Conservation (phyloP, 371 early-diverging fungal species). For the Phascolomyces articulosus region DNA sequence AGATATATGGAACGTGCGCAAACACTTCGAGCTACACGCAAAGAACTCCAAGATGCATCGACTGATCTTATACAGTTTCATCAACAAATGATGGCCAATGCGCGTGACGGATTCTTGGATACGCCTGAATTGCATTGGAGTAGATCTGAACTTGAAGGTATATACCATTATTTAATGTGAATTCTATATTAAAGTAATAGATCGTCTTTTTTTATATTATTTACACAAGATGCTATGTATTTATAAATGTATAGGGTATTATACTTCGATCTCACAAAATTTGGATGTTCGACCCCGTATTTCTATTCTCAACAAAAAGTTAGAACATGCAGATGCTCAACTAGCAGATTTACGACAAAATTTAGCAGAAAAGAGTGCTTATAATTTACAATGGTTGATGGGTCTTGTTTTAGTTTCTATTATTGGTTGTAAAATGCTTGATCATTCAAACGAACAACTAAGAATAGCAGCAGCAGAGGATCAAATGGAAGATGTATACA, state of each 20-base stretch:
- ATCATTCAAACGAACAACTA: background rate
- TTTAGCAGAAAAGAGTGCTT: background rate
- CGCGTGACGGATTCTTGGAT: constrained; percentile 27
- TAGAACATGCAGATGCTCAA: constrained; percentile 7
- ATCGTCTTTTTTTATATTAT: too few species aligned
- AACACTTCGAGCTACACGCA: background rate
- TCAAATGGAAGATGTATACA: constrained; percentile 7
- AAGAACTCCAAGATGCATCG: constrained; percentile 7
- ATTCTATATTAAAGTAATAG: too few species aligned
- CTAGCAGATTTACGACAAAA: background rate
- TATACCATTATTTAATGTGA: too few species aligned
- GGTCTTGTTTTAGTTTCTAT: background rate
- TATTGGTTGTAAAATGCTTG: background rate
- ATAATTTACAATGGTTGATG: background rate
- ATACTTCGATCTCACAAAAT: constrained; percentile 11
- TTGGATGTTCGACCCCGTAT: constrained; percentile 19
- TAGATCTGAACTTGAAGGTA: constrained; percentile 34
- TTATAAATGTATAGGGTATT: constrained; percentile 7
- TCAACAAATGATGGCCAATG: constrained; percentile 14
- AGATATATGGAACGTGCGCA: background rate
- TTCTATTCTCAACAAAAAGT: constrained; percentile 17
- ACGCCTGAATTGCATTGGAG: constrained; percentile 33
- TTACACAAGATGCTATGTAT: too few species aligned
- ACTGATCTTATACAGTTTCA: constrained; percentile 13
- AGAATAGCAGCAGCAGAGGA: background rate